Conservation (phyloP, 768 basidiomycete species). For the Tricholoma sp. region DNA sequence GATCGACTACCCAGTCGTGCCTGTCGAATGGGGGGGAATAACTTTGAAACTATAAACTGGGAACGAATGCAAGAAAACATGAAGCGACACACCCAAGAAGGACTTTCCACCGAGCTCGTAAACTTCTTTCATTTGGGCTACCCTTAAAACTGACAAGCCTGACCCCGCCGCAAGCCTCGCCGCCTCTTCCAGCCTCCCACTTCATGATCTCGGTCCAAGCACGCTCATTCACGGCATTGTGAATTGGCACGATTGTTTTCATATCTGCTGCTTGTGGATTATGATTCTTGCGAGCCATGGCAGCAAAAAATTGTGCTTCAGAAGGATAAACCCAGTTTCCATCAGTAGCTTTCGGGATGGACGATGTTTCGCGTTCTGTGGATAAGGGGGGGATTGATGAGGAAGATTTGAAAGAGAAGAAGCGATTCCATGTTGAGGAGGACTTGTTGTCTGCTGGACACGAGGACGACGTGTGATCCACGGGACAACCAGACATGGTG, state of each 20-base stretch:
- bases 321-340: constrained; percentile 97
- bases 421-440: constrained; percentile 36
- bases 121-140: constrained; percentile 70
- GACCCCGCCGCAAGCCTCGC: constrained; percentile 75
- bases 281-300: constrained; percentile 93
- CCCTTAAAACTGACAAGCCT: constrained; percentile 91
- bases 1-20: constrained; percentile 95
- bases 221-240: constrained; percentile 97
- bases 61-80: constrained; percentile 1
- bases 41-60: constrained; percentile 35
- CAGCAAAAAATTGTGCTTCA: constrained; percentile 97
- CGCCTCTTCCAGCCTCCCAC: constrained; percentile 81
- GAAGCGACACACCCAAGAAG: constrained; percentile 69
- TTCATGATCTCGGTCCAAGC: constrained; percentile 79
- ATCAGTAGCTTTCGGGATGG: constrained; percentile 72
- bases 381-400: constrained; percentile 41
- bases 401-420: constrained; percentile 29
- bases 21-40: constrained; percentile 94
- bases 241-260: constrained; percentile 94
- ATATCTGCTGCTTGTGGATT: constrained; percentile 85
- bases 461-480: constrained; percentile 42
- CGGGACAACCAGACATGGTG: constrained; percentile 36
- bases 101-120: constrained; percentile 76
- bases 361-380: constrained; percentile 73
- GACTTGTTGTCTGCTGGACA: constrained; percentile 41